Evolutionary conservation across 192 early-diverging fungal genomes (phyloP).

Genomic region (Chytriomyces confervae): DNA sequence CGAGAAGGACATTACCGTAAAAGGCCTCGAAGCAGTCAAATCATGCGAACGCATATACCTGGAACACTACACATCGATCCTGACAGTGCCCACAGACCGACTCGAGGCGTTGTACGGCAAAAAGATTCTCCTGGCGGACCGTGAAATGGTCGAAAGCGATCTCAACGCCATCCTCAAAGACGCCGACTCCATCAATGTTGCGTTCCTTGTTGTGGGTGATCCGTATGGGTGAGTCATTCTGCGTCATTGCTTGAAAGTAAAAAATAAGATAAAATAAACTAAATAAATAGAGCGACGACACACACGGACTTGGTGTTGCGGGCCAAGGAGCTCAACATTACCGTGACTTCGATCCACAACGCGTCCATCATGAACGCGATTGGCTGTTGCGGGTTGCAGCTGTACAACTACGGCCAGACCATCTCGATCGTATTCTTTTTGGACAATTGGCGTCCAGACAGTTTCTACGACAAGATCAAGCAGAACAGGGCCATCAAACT

Average conservation of each 20-base stretch:
- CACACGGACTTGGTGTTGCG: constrained; percentile 96
- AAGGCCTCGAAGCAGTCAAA: constrained; percentile 89
- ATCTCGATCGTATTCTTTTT: constrained; percentile 97
- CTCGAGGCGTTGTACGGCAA: constrained; percentile 90
- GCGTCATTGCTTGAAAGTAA: constrained; percentile 13
- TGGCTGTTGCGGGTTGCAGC: constrained; percentile 91
- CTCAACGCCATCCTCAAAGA: constrained; percentile 86
- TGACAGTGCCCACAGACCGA: constrained; percentile 82
- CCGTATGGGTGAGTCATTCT: constrained; percentile 90
- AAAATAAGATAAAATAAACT: background rate
- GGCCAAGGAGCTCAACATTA: constrained; percentile 83
- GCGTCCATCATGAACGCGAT: constrained; percentile 99
- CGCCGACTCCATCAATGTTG: constrained; percentile 88
- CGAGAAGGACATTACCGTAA: constrained; percentile 96
- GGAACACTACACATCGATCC: constrained; percentile 94
- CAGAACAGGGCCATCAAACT: constrained; percentile 83
- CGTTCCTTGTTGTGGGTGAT: constrained; percentile 97
- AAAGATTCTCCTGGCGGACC: constrained; percentile 83
- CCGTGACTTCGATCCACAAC: constrained; percentile 94
- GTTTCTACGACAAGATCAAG: constrained; percentile 92
- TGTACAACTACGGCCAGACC: constrained; percentile 99
- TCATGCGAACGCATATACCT: constrained; percentile 88
- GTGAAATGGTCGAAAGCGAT: constrained; percentile 97
- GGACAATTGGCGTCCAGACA: constrained; percentile 94
- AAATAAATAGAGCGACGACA: constrained; percentile 80